Percentiles rank a stretch among this genome's conserved stretches.
Evolutionary conservation across 2,329 filamentous ascomycete genomes (phyloP).

Genomic region (Cercospora sp.): DNA sequence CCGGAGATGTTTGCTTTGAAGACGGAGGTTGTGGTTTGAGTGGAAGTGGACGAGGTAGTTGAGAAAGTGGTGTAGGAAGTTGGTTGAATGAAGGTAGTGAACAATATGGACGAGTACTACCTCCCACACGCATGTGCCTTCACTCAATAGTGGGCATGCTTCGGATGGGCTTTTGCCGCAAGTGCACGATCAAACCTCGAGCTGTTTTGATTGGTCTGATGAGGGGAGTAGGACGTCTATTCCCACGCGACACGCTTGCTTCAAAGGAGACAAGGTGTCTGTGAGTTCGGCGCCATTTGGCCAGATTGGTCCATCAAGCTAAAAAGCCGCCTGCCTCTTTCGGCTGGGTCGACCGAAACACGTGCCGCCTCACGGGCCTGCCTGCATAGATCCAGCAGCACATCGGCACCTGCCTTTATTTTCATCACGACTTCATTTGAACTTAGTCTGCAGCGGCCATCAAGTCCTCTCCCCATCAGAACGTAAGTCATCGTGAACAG

Average conservation of each 20-base stretch:
- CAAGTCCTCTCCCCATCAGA: background rate
- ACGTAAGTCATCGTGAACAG: background rate
- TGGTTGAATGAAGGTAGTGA: background rate
- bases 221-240: too few species aligned
- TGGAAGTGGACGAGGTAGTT: background rate
- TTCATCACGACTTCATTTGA: too few species aligned
- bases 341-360: background rate
- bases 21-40: conserved; percentile 12
- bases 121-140: too few species aligned
- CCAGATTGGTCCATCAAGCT: background rate
- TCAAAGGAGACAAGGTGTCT: background rate
- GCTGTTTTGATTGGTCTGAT: too few species aligned
- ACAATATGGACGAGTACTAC: background rate
- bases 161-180: too few species aligned
- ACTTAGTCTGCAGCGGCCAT: background rate
- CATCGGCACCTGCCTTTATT: background rate
- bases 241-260: background rate
- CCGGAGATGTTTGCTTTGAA: conserved; percentile 24
- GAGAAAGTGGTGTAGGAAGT: background rate
- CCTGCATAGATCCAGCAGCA: background rate
- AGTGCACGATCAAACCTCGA: too few species aligned
- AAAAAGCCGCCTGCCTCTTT: too few species aligned
- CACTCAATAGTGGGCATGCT: too few species aligned
- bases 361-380: background rate
- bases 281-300: background rate